Conservation (phyloP, 2,329 filamentous ascomycete genomes). For the Westerdykella sp. region DNA sequence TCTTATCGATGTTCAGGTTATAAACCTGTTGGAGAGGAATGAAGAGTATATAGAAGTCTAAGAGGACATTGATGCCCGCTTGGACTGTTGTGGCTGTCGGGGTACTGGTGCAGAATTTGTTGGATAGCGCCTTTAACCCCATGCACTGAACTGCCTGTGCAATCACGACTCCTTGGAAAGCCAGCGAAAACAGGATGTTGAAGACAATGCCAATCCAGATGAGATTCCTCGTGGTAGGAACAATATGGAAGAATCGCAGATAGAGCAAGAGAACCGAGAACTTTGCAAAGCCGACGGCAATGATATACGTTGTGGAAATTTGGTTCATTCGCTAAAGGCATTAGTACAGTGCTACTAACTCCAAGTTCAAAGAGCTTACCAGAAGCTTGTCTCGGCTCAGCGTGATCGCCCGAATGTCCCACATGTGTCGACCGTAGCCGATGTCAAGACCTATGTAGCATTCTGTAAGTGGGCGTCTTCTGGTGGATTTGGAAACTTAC, state of each 20-base stretch:
- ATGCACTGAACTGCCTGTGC: not conserved
- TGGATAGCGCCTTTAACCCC: not conserved
- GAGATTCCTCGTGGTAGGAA: not conserved
- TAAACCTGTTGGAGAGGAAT: slow-evolving; percentile 1
- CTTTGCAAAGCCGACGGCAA: not conserved
- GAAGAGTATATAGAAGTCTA: slow-evolving; percentile 6
- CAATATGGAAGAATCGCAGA: not conserved
- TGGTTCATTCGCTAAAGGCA: not conserved
- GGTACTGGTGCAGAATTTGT: not conserved
- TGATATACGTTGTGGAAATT: not conserved
- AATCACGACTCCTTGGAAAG: not conserved
- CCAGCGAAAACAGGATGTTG: not conserved
- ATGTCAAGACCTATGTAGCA: not conserved
- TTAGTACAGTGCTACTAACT: not conserved
- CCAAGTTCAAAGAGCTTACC: not conserved
- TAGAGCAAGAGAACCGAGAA: not conserved
- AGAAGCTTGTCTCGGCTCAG: not conserved
- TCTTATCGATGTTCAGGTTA: not conserved
- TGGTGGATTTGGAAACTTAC: not conserved
- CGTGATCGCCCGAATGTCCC: not conserved
- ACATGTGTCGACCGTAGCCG: not conserved
- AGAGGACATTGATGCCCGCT: slow-evolving; percentile 2
- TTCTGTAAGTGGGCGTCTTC: no score
- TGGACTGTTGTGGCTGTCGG: slow-evolving; percentile 1
- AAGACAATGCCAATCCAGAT: not conserved